Evolutionary conservation across 495 filamentous ascomycete species (phyloP).

Genomic region (Aspergillus conjunctus): DNA sequence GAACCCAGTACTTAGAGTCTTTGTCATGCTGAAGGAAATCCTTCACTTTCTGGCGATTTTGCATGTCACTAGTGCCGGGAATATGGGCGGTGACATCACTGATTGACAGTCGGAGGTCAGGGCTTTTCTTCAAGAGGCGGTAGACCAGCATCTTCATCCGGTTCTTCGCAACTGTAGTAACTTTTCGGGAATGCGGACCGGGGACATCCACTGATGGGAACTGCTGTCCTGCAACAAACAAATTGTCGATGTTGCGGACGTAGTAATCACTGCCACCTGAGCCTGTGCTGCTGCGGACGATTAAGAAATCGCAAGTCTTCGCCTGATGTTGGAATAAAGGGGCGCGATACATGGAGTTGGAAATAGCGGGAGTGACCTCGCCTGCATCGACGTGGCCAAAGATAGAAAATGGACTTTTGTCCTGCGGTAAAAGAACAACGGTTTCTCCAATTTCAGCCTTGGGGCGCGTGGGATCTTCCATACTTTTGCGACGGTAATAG

Average conservation of each 20-base stretch:
- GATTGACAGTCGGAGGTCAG: slow-evolving; percentile 67
- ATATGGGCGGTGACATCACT: slow-evolving; percentile 85
- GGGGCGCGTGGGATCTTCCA: slow-evolving; percentile 72
- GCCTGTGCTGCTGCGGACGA: slow-evolving; percentile 76
- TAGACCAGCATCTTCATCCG: slow-evolving; percentile 94
- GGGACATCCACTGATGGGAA: slow-evolving; percentile 91
- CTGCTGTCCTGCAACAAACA: slow-evolving; percentile 87
- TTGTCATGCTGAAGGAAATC: slow-evolving; percentile 91
- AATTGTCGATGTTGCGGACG: slow-evolving; percentile 82
- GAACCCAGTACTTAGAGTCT: slow-evolving; percentile 80
- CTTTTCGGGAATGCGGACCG: slow-evolving; percentile 87
- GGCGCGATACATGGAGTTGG: slow-evolving; percentile 93
- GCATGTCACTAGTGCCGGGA: slow-evolving; percentile 85
- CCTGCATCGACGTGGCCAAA: slow-evolving; percentile 93
- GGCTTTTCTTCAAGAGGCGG: slow-evolving; percentile 75
- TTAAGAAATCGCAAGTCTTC: slow-evolving; percentile 82
- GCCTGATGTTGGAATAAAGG: slow-evolving; percentile 87
- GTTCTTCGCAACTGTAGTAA: slow-evolving; percentile 92
- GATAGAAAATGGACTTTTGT: slow-evolving; percentile 91
- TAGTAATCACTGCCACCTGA: slow-evolving; percentile 73
- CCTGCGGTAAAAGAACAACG: slow-evolving; percentile 81
- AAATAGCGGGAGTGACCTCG: slow-evolving; percentile 82
- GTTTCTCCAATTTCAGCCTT: slow-evolving; percentile 84
- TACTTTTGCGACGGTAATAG: slow-evolving; percentile 87
- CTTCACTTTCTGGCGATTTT: slow-evolving; percentile 94